Evolutionary conservation across 768 basidiomycete genomes (phyloP).

Genomic region (Boletellus ananiceps): DNA sequence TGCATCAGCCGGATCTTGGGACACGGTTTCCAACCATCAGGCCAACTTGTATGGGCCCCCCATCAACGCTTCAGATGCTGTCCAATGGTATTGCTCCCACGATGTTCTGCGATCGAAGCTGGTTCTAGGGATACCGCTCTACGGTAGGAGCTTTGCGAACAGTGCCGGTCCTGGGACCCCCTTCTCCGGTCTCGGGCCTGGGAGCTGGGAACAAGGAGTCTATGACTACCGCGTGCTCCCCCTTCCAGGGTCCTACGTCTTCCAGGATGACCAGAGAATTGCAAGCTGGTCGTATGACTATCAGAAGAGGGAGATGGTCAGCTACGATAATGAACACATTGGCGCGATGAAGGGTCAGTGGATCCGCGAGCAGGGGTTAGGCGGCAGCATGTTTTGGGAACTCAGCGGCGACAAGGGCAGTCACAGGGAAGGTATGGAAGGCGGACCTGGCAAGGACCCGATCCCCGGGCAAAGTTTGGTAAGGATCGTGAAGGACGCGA

Average conservation of each 20-base stretch:
- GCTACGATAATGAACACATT: slow-evolving; percentile 70
- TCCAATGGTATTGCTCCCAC: slow-evolving; percentile 63
- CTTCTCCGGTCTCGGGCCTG: slow-evolving; percentile 79
- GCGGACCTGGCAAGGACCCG: slow-evolving; percentile 67
- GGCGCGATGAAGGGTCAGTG: slow-evolving; percentile 74
- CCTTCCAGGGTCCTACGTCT: slow-evolving; percentile 59
- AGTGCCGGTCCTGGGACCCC: slow-evolving; percentile 77
- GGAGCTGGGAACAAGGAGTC: slow-evolving; percentile 87
- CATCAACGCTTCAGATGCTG: slow-evolving; percentile 57
- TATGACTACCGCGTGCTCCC: slow-evolving; percentile 94
- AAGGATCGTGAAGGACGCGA: slow-evolving; percentile 67
- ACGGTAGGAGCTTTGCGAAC: slow-evolving; percentile 86
- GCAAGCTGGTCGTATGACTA: slow-evolving; percentile 87
- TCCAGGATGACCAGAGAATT: slow-evolving; percentile 58
- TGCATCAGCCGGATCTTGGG: slow-evolving; percentile 69
- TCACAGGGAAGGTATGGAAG: slow-evolving; percentile 66
- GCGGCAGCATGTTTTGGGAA: slow-evolving; percentile 96
- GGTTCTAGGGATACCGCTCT: slow-evolving; percentile 88
- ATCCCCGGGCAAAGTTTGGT: slow-evolving; percentile 71
- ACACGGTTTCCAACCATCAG: slow-evolving; percentile 69
- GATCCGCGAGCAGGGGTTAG: slow-evolving; percentile 70
- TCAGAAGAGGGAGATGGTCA: slow-evolving; percentile 71
- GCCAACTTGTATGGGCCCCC: slow-evolving; percentile 75
- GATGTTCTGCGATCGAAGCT: slow-evolving; percentile 80
- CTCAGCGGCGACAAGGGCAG: slow-evolving; percentile 81